Evolutionary conservation across 2,329 filamentous ascomycete species (phyloP).

Genomic region (Westerdykella sp.): DNA sequence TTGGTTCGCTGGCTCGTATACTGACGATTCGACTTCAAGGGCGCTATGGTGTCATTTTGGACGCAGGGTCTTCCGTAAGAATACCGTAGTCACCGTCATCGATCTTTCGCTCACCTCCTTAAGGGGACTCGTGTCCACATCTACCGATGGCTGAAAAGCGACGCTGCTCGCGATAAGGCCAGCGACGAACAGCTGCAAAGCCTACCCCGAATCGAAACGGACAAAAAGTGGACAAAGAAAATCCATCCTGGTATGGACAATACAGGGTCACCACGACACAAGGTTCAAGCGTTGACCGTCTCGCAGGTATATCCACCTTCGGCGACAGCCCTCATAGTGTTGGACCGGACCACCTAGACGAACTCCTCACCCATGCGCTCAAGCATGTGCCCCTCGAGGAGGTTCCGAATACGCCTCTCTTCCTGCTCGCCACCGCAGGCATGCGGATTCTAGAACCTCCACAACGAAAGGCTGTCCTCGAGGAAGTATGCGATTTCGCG

Average conservation of each 20-base stretch:
- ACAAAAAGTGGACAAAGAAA: slow-evolving; percentile 87
- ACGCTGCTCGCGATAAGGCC: slow-evolving; percentile 58
- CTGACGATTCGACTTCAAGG: slow-evolving; percentile 37
- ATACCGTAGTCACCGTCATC: background rate
- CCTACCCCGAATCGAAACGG: slow-evolving; percentile 74
- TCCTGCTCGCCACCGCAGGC: slow-evolving; percentile 90
- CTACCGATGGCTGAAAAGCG: slow-evolving; percentile 83
- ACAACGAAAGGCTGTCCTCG: slow-evolving; percentile 67
- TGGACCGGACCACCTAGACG: slow-evolving; percentile 73
- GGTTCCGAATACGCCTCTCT: slow-evolving; percentile 80
- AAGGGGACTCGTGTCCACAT: slow-evolving; percentile 85
- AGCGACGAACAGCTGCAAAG: slow-evolving; percentile 55
- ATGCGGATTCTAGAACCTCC: slow-evolving; percentile 76
- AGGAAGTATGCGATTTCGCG: slow-evolving; percentile 77
- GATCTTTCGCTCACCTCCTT: slow-evolving; percentile 12
- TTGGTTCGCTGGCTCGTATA: background rate
- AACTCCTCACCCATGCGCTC: slow-evolving; percentile 75
- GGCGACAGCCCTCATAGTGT: slow-evolving; percentile 69
- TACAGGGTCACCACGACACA: background rate
- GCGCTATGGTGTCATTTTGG: slow-evolving; percentile 88
- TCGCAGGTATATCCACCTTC: slow-evolving; percentile 72
- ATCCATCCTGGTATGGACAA: slow-evolving; percentile 66
- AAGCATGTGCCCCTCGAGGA: slow-evolving; percentile 69
- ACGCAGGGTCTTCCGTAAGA: slow-evolving; percentile 83
- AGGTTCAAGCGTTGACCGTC: slow-evolving; percentile 8